These are phyloP conservation scores for Aspergillus leporis DNA, from an alignment of 495 filamentous ascomycete genomes.

Conservation along the genomic window DNA sequence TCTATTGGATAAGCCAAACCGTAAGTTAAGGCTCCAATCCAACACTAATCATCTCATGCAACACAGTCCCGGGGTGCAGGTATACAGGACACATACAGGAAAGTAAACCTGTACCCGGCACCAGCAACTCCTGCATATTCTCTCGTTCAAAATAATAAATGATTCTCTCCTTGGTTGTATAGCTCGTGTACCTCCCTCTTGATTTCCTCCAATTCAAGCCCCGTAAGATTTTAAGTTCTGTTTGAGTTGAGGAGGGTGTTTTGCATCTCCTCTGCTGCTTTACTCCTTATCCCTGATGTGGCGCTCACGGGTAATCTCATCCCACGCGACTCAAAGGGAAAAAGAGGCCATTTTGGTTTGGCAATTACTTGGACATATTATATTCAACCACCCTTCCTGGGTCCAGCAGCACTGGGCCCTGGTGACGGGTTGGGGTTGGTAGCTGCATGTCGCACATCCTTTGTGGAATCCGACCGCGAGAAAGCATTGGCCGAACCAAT, in stretches of 20 bases:
- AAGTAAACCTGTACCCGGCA: neutral
- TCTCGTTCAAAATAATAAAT: neutral
- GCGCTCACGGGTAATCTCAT: conserved; percentile 9
- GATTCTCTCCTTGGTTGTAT: neutral
- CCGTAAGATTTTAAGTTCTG: neutral
- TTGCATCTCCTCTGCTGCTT: neutral
- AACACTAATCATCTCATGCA: neutral
- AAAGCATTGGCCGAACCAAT: conserved; percentile 42
- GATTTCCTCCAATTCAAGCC: neutral
- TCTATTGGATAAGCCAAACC: conserved; percentile 1
- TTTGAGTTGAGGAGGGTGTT: neutral
- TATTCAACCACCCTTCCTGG: conserved; percentile 32
- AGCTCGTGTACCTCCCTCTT: neutral
- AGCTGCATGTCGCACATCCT: conserved; percentile 8
- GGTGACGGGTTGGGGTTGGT: conserved; percentile 18
- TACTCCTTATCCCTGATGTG: neutral
- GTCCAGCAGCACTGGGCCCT: conserved; percentile 29
- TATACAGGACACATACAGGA: conserved; percentile 1
- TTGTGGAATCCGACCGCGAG: conserved; percentile 22
- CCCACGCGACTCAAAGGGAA: conserved; percentile 5
- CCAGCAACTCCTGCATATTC: neutral
- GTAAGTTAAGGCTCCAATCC: conserved; percentile 3
- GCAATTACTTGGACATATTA: neutral
- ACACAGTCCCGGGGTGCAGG: neutral
- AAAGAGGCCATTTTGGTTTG: neutral